Evolutionary conservation across 371 early-diverging fungal genomes (phyloP).

Genomic region (Apophysomyces elegans): DNA sequence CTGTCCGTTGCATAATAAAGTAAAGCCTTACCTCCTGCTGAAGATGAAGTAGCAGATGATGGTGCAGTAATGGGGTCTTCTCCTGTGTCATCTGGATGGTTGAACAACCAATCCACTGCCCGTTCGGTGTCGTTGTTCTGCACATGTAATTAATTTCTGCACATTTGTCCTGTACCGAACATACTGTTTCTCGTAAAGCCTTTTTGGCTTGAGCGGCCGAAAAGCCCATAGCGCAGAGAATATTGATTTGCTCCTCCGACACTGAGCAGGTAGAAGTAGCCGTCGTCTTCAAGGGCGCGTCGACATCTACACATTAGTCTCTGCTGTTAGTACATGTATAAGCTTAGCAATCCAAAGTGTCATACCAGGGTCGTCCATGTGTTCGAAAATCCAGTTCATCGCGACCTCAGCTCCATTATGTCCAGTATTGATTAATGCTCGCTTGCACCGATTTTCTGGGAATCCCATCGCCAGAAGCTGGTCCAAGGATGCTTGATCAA

Average conservation of each 20-base stretch:
- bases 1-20: not conserved
- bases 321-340: not conserved
- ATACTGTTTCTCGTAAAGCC: slow-evolving; percentile 84
- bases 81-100: slow-evolving; percentile 76
- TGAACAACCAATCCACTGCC: slow-evolving; percentile 95
- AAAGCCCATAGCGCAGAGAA: slow-evolving; percentile 93
- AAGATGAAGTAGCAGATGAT: not conserved
- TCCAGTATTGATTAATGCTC: slow-evolving; percentile 82
- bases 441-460: slow-evolving; percentile 79
- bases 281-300: slow-evolving; percentile 43
- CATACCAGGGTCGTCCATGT: slow-evolving; percentile 90
- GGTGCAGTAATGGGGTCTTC: slow-evolving; percentile 26
- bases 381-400: slow-evolving; percentile 93
- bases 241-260: slow-evolving; percentile 51
- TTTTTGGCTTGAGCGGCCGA: slow-evolving; percentile 75
- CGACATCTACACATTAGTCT: slow-evolving; percentile 32
- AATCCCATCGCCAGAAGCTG: slow-evolving; percentile 92
- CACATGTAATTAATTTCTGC: not conserved
- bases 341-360: not conserved
- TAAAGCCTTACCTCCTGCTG: slow-evolving; percentile 24
- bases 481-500: slow-evolving; percentile 70
- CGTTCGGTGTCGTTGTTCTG: slow-evolving; percentile 84
- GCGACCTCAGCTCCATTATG: slow-evolving; percentile 86
- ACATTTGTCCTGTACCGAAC: slow-evolving; percentile 14
- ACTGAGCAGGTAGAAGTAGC: slow-evolving; percentile 16